Evolutionary conservation across 225 moss, liverwort and hornwort species (phyloP).

Genomic region (Sphagnum contortum): DNA sequence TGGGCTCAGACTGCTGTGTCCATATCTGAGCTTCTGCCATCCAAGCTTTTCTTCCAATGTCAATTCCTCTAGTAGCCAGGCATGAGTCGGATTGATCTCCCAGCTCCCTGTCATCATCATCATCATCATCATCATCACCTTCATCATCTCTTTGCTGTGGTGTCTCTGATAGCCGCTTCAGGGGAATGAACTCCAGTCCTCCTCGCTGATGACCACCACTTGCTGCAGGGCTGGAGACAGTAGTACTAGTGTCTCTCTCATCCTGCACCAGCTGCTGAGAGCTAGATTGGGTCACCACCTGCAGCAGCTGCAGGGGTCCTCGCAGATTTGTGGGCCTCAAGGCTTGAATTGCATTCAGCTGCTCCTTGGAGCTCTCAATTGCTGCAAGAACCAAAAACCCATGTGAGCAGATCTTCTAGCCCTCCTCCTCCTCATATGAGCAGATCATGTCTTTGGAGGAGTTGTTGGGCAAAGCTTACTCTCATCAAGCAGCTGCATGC

Average conservation of each 20-base stretch:
- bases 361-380: constrained; percentile 59
- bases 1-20: constrained; percentile 54
- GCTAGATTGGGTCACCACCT: too few species aligned
- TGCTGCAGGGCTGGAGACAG: constrained; percentile 26
- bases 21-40: constrained; percentile 96
- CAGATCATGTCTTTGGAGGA: not conserved
- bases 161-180: constrained; percentile 64
- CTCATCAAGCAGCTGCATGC: constrained; percentile 91
- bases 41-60: constrained; percentile 55
- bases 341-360: not conserved
- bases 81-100: too few species aligned
- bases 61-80: constrained; percentile 1
- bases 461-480: constrained; percentile 31
- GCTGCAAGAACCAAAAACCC: constrained; percentile 22
- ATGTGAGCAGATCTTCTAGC: not conserved
- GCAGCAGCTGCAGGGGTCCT: too few species aligned
- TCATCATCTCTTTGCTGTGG: constrained; percentile 14
- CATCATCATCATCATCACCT: too few species aligned
- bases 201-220: constrained; percentile 33
- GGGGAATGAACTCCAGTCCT: constrained; percentile 64
- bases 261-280: constrained; percentile 3
- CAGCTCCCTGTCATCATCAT: too few species aligned
- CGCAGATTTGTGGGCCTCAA: too few species aligned
- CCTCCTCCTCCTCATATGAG: not conserved
- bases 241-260: constrained; percentile 32